Percentiles rank a stretch among this genome's conserved stretches.
These are phyloP conservation scores for Zygotorulaspora sp. DNA, from an alignment of 805 yeast species.

Conservation along the genomic window DNA sequence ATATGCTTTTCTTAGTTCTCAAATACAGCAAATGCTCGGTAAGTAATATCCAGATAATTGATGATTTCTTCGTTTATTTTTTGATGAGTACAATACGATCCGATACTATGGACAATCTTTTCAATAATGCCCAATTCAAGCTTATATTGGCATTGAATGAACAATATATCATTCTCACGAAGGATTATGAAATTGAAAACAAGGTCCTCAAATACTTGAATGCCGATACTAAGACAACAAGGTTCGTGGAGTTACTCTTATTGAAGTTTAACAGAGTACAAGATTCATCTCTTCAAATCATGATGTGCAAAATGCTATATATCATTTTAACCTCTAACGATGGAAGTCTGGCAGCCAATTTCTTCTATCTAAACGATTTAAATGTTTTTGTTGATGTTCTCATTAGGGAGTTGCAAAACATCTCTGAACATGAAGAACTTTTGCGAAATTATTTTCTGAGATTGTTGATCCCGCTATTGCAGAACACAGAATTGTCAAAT, in stretches of 20 bases:
- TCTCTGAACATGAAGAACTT: constrained; percentile 54
- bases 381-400: constrained; percentile 80
- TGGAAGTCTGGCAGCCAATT: constrained; percentile 51
- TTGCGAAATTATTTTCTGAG: constrained; percentile 68
- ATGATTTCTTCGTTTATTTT: constrained; percentile 43
- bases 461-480: constrained; percentile 66
- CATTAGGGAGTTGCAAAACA: constrained; percentile 69
- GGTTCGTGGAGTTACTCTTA: constrained; percentile 65
- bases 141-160: constrained; percentile 74
- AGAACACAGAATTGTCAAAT: constrained; percentile 55
- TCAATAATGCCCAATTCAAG: constrained; percentile 64
- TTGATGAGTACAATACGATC: constrained; percentile 44
- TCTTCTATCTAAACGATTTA: constrained; percentile 77
- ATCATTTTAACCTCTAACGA: constrained; percentile 56
- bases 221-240: constrained; percentile 41
- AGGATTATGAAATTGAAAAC: constrained; percentile 36
- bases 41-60: constrained; percentile 41
- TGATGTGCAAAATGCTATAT: constrained; percentile 75
- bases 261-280: constrained; percentile 70
- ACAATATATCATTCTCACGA: constrained; percentile 69
- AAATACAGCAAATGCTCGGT: constrained; percentile 43
- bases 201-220: constrained; percentile 55
- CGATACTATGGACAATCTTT: constrained; percentile 48
- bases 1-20: constrained; percentile 52
- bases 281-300: constrained; percentile 66